A percentile compares a stretch with the other conserved stretches of the same genome.
phyloP scores from a whole-genome alignment of 192 early-diverging fungal genomes.

The Linnemannia hyalina region DNA sequence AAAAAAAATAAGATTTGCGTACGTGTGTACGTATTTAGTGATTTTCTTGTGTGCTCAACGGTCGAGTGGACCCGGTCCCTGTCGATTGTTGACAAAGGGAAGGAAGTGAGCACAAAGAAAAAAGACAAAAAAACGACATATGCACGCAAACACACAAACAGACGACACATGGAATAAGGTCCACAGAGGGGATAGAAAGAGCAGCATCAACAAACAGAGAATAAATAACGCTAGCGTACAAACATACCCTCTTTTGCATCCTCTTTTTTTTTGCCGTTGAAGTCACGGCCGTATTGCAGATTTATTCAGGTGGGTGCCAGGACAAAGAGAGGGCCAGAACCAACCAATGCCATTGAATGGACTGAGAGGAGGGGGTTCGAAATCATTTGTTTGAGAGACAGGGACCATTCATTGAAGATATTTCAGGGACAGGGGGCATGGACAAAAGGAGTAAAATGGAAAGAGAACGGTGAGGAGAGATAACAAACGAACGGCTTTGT shows the following conservation, averaged over 20 bases:
- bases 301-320: not conserved
- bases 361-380: not conserved
- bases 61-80: constrained; percentile 6
- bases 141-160: not conserved
- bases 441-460: not conserved
- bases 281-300: not conserved
- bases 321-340: not conserved
- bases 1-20: not conserved
- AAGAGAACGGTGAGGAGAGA: not conserved
- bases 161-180: constrained; percentile 7
- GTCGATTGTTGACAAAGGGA: not conserved
- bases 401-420: not conserved
- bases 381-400: not conserved
- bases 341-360: not conserved
- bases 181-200: not conserved
- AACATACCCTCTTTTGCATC: not conserved
- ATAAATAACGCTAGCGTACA: not conserved
- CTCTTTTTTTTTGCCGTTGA: not conserved
- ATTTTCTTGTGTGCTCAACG: not conserved
- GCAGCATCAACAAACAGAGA: not conserved
- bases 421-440: not conserved
- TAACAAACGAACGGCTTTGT: not conserved
- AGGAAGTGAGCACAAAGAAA: not conserved
- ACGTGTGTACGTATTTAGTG: not conserved
- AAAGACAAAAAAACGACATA: not conserved